phyloP scores from a whole-genome alignment of 2,329 filamentous ascomycete genomes.

The Nothomitra cinnamomea region DNA sequence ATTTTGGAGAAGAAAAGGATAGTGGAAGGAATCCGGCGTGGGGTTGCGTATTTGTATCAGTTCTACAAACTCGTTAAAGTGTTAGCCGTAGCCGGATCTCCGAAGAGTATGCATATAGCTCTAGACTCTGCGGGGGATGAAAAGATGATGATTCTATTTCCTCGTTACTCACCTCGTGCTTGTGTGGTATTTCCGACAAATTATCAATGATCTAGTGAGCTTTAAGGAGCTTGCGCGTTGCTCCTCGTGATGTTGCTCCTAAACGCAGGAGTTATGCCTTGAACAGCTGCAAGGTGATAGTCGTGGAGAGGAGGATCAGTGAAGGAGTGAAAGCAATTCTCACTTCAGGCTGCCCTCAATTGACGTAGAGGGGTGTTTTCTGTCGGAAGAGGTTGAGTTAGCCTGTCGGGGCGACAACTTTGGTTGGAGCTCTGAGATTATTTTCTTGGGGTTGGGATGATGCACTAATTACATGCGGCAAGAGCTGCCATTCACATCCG shows the following conservation, averaged over 20 bases:
- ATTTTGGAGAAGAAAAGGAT: constrained; percentile 2
- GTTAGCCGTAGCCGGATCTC: too few species aligned
- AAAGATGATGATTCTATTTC: too few species aligned
- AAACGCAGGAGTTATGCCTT: background rate
- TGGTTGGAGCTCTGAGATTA: background rate
- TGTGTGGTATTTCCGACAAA: background rate
- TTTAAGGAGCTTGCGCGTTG: background rate
- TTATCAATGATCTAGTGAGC: background rate
- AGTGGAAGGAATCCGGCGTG: background rate
- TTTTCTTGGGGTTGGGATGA: background rate
- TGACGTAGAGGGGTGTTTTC: background rate
- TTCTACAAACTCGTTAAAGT: background rate
- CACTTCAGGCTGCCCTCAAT: background rate
- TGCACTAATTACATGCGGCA: background rate
- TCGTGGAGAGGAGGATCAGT: background rate
- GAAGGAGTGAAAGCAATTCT: background rate
- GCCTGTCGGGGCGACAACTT: background rate
- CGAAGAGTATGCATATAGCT: too few species aligned
- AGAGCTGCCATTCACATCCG: background rate
- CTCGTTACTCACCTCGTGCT: too few species aligned
- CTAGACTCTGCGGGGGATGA: too few species aligned
- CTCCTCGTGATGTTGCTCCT: background rate
- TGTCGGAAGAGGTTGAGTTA: background rate
- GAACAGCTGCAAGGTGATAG: background rate
- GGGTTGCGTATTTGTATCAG: background rate